Conservation (phyloP, 192 early-diverging fungal species). For the Umbelopsis vinacea region DNA sequence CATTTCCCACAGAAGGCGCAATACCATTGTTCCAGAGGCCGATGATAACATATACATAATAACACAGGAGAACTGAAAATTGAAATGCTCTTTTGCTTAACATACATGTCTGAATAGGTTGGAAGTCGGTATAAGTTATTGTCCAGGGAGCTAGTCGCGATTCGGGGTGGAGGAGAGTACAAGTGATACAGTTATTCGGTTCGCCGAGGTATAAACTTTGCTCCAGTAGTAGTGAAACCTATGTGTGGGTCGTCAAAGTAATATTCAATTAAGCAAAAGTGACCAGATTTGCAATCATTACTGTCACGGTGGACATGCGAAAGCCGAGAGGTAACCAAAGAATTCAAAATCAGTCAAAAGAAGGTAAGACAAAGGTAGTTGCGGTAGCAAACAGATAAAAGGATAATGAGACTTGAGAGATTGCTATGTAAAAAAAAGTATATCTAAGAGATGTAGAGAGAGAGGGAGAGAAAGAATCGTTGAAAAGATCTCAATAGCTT, state of each 20-base stretch:
- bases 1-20: not conserved
- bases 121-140: not conserved
- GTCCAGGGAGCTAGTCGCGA: constrained; percentile 3
- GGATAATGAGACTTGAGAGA: not conserved
- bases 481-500: no score
- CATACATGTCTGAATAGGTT: constrained; percentile 9
- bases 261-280: not conserved
- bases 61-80: not conserved
- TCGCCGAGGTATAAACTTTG: not conserved
- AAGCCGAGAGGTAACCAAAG: not conserved
- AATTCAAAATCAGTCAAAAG: not conserved
- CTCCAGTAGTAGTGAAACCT: not conserved
- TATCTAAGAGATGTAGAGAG: not conserved
- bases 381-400: not conserved
- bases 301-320: not conserved
- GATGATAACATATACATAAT: not conserved
- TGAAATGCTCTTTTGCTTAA: not conserved
- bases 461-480: not conserved
- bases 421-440: not conserved
- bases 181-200: not conserved
- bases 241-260: not conserved
- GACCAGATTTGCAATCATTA: not conserved
- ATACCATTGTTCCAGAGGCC: not conserved
- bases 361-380: not conserved
- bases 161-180: not conserved